Percentiles rank a stretch among this genome's conserved stretches.
Conservation (phyloP, 805 yeast genomes). For the Zygotorulaspora sp. region DNA sequence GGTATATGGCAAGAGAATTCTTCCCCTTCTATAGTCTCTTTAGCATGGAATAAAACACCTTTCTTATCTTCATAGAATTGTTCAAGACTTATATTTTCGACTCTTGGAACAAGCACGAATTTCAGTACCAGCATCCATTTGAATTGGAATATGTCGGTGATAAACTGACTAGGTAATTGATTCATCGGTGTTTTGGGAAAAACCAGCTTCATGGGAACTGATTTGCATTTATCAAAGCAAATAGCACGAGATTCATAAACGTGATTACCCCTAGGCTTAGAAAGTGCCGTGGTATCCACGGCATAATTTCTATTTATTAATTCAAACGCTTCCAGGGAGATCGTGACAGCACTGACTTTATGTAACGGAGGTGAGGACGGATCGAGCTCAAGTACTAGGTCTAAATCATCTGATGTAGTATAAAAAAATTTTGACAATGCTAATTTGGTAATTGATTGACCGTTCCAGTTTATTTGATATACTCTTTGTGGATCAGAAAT, state of each 20-base stretch:
- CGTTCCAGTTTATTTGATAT: conserved; percentile 41
- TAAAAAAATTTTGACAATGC: conserved; percentile 40
- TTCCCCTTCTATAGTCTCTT: conserved; percentile 36
- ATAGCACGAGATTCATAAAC: conserved; percentile 34
- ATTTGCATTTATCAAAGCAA: conserved; percentile 27
- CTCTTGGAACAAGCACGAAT: conserved; percentile 32
- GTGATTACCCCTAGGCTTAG: conserved; percentile 19
- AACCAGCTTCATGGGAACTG: conserved; percentile 30
- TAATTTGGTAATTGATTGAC: conserved; percentile 39
- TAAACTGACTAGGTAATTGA: conserved; percentile 39
- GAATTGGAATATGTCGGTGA: conserved; percentile 37
- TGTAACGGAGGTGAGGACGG: conserved; percentile 18
- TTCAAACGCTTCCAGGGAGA: conserved; percentile 37
- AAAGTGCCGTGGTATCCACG: conserved; percentile 4
- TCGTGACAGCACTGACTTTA: conserved; percentile 40
- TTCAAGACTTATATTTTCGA: conserved; percentile 18
- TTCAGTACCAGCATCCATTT: conserved; percentile 39
- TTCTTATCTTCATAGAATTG: conserved; percentile 36
- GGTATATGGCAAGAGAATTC: conserved; percentile 45
- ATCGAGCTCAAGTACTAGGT: conserved; percentile 36
- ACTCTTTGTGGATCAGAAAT: conserved; percentile 32
- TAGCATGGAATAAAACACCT: conserved; percentile 36
- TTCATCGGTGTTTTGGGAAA: conserved; percentile 35
- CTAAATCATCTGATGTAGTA: conserved; percentile 45
- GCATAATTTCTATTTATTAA: conserved; percentile 33